A percentile compares a stretch with the other conserved stretches of the same genome.
phyloP scores from a whole-genome alignment of 768 basidiomycete species.

The Botryobasidium botryosum region DNA sequence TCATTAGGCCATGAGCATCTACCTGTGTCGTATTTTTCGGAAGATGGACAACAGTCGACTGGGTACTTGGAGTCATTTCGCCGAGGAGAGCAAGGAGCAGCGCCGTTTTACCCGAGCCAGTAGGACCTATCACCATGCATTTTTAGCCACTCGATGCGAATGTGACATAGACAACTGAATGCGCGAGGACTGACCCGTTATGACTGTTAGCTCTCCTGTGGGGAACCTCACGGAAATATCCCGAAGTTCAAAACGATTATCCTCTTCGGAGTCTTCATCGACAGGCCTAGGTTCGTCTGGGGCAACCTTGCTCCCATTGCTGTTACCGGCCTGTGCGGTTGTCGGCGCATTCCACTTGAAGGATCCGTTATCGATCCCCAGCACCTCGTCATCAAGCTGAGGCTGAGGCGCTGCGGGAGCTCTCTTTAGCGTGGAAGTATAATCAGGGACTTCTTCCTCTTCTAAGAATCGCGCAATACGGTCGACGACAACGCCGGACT shows the following conservation, averaged over 20 bases:
- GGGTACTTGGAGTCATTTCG: too few relatives aligned
- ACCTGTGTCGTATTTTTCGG: constrained; percentile 39
- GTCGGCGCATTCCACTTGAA: too few relatives aligned
- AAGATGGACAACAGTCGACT: too few relatives aligned
- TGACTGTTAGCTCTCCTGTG: constrained; percentile 20
- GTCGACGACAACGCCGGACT: neutral
- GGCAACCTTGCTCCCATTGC: constrained; percentile 3
- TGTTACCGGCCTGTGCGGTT: constrained; percentile 10
- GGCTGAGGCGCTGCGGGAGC: constrained; percentile 16
- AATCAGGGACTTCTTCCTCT: neutral
- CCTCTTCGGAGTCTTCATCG: too few relatives aligned
- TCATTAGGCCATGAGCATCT: constrained; percentile 19
- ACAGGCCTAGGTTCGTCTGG: too few relatives aligned
- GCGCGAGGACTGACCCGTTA: too few relatives aligned
- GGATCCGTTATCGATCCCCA: too few relatives aligned
- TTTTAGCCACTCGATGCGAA: too few relatives aligned
- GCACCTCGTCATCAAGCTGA: constrained; percentile 22
- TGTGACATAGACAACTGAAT: too few relatives aligned
- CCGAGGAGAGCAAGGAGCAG: constrained; percentile 52
- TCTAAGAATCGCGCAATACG: neutral
- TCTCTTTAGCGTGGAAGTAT: neutral
- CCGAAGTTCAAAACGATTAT: constrained; percentile 17
- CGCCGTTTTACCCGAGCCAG: too few relatives aligned
- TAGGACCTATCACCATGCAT: too few relatives aligned
- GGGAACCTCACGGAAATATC: constrained; percentile 23